A percentile compares a stretch with the other conserved stretches of the same genome.
These are phyloP conservation scores for Tripterygium wilfordii DNA, from an alignment of 177 flowering plant genomes.

Conservation along the genomic window DNA sequence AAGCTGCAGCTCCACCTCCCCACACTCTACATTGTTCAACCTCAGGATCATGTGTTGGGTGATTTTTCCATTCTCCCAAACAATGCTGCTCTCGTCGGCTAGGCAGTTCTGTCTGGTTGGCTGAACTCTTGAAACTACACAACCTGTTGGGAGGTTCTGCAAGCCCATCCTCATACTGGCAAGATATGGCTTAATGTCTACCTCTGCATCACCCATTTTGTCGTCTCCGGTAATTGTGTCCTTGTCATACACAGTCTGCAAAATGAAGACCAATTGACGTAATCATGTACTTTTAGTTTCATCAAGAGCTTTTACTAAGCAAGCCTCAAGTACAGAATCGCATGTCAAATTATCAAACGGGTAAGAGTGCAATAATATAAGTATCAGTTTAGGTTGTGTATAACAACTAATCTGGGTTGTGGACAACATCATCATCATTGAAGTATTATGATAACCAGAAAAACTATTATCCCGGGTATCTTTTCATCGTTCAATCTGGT, in stretches of 20 bases:
- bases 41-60: conserved; percentile 32
- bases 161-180: conserved; percentile 14
- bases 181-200: conserved; percentile 30
- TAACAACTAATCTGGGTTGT: background rate
- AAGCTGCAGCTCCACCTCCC: conserved; percentile 27
- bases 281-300: background rate
- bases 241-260: conserved; percentile 31
- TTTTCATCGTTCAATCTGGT: too few relatives aligned
- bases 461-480: background rate
- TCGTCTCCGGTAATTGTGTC: conserved; percentile 32
- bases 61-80: conserved; percentile 31
- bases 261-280: background rate
- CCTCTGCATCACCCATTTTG: conserved; percentile 32
- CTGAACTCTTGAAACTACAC: conserved; percentile 18
- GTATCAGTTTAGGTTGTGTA: background rate
- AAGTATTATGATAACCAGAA: background rate
- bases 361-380: too few relatives aligned
- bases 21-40: conserved; percentile 28
- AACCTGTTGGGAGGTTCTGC: conserved; percentile 18
- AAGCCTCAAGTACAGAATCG: too few relatives aligned
- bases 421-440: background rate
- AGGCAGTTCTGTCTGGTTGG: conserved; percentile 26
- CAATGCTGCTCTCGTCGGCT: conserved; percentile 26
- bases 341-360: too few relatives aligned
- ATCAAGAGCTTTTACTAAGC: background rate